phyloP scores from a whole-genome alignment of 805 yeast genomes.

The Wickerhamiella sorbophila region DNA sequence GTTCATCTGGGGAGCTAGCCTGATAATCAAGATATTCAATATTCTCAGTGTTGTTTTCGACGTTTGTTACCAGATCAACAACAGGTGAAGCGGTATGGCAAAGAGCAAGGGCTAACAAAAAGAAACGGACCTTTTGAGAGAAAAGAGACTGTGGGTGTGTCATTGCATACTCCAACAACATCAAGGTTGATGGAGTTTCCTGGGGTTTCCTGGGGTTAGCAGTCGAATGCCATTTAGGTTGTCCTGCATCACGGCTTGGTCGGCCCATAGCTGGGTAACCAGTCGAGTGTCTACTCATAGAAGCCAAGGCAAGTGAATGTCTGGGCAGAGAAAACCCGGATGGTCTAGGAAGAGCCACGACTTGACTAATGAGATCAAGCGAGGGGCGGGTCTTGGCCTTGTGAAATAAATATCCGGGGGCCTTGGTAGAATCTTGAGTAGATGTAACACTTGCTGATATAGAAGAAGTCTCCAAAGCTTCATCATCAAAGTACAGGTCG shows the following conservation, averaged over 20 bases:
- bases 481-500: conserved; percentile 30
- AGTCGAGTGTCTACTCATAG: conserved; percentile 2
- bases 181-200: conserved; percentile 40
- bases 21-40: conserved; percentile 66
- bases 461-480: conserved; percentile 9
- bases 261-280: neutral
- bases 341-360: conserved; percentile 16
- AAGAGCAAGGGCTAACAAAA: conserved; percentile 64
- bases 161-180: conserved; percentile 57
- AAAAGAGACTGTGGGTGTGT: conserved; percentile 53
- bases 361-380: conserved; percentile 13
- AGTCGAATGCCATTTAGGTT: conserved; percentile 33
- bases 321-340: conserved; percentile 1
- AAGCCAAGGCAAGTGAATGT: conserved; percentile 4
- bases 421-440: neutral
- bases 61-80: conserved; percentile 23
- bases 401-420: conserved; percentile 14
- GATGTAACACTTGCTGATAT: neutral
- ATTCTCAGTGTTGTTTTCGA: conserved; percentile 25
- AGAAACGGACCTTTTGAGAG: conserved; percentile 61
- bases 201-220: conserved; percentile 35
- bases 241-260: neutral
- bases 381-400: conserved; percentile 13
- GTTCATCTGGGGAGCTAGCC: conserved; percentile 92
- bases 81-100: conserved; percentile 87